Percentiles rank a stretch among this genome's conserved stretches.
Conservation (phyloP, 2,329 filamentous ascomycete species). For the Colletotrichum noveboracense region DNA sequence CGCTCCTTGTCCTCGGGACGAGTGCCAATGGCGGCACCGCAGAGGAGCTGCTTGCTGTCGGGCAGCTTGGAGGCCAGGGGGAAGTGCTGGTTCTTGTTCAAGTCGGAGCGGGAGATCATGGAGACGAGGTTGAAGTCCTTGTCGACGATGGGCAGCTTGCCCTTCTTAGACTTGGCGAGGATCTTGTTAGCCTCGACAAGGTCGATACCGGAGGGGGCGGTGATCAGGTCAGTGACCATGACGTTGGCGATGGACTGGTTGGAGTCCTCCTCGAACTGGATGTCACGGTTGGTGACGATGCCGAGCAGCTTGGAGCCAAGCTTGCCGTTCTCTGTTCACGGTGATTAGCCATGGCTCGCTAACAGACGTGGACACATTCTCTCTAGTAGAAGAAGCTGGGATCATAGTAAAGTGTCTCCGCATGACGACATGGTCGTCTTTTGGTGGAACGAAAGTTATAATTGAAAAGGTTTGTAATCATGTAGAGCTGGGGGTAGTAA, state of each 20-base stretch:
- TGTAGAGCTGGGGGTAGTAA: conserved; percentile 37
- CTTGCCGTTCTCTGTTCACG: conserved; percentile 78
- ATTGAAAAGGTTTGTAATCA: conserved; percentile 83
- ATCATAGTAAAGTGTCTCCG: conserved; percentile 61
- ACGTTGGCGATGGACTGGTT: conserved; percentile 80
- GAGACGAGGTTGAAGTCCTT: conserved; percentile 84
- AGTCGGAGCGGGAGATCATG: conserved; percentile 89
- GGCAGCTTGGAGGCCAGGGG: conserved; percentile 95
- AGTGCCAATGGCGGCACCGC: conserved; percentile 93
- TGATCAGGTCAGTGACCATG: conserved; percentile 96
- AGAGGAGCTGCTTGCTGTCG: conserved; percentile 96
- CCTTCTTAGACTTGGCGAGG: conserved; percentile 95
- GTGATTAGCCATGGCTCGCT: conserved; percentile 39
- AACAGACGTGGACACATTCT: conserved; percentile 17
- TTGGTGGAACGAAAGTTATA: conserved; percentile 99
- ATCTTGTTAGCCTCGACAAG: conserved; percentile 91
- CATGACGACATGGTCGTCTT: conserved; percentile 80
- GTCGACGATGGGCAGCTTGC: conserved; percentile 94
- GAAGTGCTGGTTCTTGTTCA: conserved; percentile 99
- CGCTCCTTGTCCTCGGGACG: conserved; percentile 90
- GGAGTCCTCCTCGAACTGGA: conserved; percentile 88
- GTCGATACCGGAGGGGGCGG: conserved; percentile 81
- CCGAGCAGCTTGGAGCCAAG: conserved; percentile 95
- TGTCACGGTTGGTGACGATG: conserved; percentile 97
- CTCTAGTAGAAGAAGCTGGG: not conserved